Evolutionary conservation across 2,329 filamentous ascomycete genomes (phyloP), one percentile per base, ranked within the genome.

Genomic region (Fragosphaeria purpurea): DNA sequence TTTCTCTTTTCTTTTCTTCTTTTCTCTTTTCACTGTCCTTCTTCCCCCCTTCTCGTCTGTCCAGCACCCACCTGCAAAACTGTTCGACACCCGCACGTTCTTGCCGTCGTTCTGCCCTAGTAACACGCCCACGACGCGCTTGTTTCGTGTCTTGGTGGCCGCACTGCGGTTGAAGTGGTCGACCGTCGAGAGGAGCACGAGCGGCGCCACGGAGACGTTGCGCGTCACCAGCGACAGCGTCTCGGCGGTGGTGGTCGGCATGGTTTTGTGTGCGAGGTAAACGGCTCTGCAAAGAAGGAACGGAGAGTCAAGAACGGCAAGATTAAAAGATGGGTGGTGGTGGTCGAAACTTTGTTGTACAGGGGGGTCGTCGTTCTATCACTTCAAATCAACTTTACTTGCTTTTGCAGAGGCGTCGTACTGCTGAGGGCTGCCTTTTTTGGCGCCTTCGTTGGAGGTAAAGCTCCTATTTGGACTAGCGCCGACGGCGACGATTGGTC

Each of bases 171-270:
- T 94, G 74, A 95, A 98, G 73, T 98, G 93, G 75, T 98, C 93
- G 78, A 95, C 93, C 61, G 85, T 90, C 58, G 91, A 97, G 64
- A 98, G 88, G 60, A 98, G 88, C 63, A 98, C 93, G 67, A 98
- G 83, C 61, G 93, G 93, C 63, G 93, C 93, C 70, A 98, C 91
- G 60, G 91, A 95, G 70, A 98, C 93, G 70, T 85, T 95, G 70
- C 88, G 84, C 63, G 84, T 91, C 68, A 96, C 89, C 67, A 97
- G 85, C 60, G 88, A 94, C 68, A 96, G 83, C 59, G 91, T 94
- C 76, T 97, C 91, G 70, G 90, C 88, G 67, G 91, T 96, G 59
- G 91, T 97, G 69, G 91, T 84, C 71, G 90, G 91, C 91, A 97
- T 97, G 67, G 65, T 80, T 69, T 51, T 12, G 33, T 38, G 61